Base-by-base conservation (phyloP, 768 basidiomycete genomes). In the Tremella yokohamensis region DNA sequence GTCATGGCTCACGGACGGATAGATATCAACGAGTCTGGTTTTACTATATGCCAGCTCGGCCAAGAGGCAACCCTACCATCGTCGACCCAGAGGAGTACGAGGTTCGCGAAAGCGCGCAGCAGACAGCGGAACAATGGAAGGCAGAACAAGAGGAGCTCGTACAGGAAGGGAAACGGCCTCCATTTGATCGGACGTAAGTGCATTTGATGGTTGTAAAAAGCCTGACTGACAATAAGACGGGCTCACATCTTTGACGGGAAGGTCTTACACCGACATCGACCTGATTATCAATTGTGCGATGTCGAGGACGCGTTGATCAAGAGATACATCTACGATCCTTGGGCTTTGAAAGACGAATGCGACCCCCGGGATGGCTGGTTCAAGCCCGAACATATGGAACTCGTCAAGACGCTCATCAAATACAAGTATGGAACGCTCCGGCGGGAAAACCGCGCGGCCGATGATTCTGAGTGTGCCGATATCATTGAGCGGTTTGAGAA, bases 1-100 rank as follows among this genome's bases (percentile, higher is more conserved):
- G 29, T 34, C 6, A 34, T 4, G 29, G 29, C 29, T 34, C 6
- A 34, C 29, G 11, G 29, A 34, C 29, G 11, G 11, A 34, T 67
- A 96, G 94, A 63, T 99, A 87, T 73, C 94, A 99, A 76, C 84
- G 91, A 13, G 78, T 97, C 3, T 89, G 90, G 74, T 91, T 99
- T 72, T 85, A 65, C 50, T 18, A 91, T 51, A 89, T 86, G 45
- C 24, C 29, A 29, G 22, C 51, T 9, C 22, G 51, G 13, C 13
- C 34, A 38, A 34, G 11, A 26, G 34, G 22, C 26, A 52, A 37
- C n/a, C 51, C 26, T 3, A 24, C 19, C 7, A 18, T 80, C 20
- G 47, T 65, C n/a, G 40, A 66, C 18, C 39, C 56, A 1, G 63
- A 64, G 15, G 56, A 56, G 48, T 59, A 56, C 12, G 64, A 67